phyloP scores from a whole-genome alignment of 345 rosid genomes.

The Syzygium grande region DNA sequence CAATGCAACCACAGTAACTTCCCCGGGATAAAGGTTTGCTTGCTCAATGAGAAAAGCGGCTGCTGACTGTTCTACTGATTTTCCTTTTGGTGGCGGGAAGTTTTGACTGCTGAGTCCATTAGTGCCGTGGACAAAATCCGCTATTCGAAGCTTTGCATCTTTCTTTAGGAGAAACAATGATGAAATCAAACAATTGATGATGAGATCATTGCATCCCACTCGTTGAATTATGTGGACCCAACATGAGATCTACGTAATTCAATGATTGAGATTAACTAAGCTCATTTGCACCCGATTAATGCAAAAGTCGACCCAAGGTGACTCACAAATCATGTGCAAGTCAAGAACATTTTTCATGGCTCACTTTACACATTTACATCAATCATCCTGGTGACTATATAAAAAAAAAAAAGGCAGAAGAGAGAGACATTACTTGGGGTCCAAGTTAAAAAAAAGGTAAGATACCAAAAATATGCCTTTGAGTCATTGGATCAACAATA shows the following conservation, averaged over 20 bases:
- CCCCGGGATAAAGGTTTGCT: slow-evolving; percentile 63
- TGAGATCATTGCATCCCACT: neutral
- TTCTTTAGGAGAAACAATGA: neutral
- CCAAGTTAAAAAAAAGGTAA: neutral
- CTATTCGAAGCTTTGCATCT: too few relatives aligned
- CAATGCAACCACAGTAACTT: slow-evolving; percentile 76
- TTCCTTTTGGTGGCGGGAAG: slow-evolving; percentile 73
- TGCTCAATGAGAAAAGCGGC: slow-evolving; percentile 66
- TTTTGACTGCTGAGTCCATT: too few relatives aligned
- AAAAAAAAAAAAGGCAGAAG: too few relatives aligned
- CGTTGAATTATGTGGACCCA: accelerated
- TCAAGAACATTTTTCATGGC: neutral
- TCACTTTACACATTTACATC: too few relatives aligned
- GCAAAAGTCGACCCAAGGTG: neutral
- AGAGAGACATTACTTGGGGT: neutral
- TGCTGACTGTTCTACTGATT: slow-evolving; percentile 53
- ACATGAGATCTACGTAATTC: accelerated
- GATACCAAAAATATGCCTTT: neutral
- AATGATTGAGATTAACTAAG: neutral
- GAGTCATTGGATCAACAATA: too few relatives aligned
- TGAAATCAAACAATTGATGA: neutral
- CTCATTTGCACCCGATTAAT: accelerated
- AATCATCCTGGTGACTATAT: too few relatives aligned
- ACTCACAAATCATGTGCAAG: neutral
- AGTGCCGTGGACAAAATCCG: too few relatives aligned